phyloP scores from a whole-genome alignment of 129 eudicot species.

The Ambrosia artemisiifolia region DNA sequence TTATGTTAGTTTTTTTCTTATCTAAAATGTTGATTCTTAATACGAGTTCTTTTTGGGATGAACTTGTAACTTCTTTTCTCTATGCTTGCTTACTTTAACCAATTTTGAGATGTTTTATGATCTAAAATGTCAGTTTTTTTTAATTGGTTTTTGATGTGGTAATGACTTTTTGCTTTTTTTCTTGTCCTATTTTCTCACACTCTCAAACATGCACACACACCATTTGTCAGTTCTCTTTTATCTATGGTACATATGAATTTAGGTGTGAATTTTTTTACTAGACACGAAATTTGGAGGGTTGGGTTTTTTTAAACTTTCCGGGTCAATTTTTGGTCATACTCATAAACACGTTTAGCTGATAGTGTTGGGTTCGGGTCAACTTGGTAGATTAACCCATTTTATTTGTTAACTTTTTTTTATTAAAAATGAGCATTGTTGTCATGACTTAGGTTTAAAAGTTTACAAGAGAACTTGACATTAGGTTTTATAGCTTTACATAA shows the following conservation, averaged over 20 bases:
- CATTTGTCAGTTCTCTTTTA: background rate
- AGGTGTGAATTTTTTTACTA: background rate
- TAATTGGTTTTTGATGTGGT: slow-evolving; percentile 19
- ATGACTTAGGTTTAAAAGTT: background rate
- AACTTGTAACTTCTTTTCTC: background rate
- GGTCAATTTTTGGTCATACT: background rate
- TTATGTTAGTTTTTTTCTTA: too few relatives aligned
- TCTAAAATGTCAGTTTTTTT: slow-evolving; percentile 22
- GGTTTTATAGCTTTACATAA: background rate
- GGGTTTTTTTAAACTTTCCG: background rate
- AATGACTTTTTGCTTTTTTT: background rate
- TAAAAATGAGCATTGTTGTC: background rate
- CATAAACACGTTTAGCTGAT: background rate
- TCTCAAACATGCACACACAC: background rate
- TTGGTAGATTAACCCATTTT: too few relatives aligned
- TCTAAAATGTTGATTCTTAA: background rate
- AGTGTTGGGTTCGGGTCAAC: too few relatives aligned
- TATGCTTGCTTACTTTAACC: background rate
- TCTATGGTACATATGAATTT: background rate
- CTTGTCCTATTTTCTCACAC: background rate
- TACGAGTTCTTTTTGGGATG: background rate
- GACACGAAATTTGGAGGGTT: background rate
- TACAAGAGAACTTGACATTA: background rate
- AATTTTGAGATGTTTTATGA: background rate
- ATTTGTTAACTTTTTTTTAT: too few relatives aligned